Evolutionary conservation across 2,329 filamentous ascomycete genomes (phyloP).

Genomic region (Pseudogymnoascus sp.): DNA sequence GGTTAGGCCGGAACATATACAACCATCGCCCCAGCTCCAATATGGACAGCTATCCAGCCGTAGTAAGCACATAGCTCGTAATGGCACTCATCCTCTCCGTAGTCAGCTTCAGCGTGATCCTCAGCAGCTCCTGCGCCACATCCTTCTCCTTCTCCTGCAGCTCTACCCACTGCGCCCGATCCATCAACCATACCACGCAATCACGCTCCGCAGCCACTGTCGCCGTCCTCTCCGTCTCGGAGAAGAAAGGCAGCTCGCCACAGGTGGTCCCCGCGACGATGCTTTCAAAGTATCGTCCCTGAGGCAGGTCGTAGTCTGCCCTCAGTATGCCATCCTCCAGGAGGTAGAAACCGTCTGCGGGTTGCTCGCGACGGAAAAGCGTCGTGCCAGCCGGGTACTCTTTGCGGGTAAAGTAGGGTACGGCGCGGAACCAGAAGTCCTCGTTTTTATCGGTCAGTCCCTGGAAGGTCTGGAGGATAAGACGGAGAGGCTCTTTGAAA

Average conservation of each 20-base stretch:
- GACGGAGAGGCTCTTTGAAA: conserved; percentile 81
- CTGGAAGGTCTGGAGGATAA: conserved; percentile 94
- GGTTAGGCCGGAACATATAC: too few relatives aligned
- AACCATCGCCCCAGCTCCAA: background rate
- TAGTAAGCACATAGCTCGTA: conserved; percentile 43
- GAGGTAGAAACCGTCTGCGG: conserved; percentile 79
- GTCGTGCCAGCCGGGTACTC: conserved; percentile 63
- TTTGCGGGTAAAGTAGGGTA: conserved; percentile 65
- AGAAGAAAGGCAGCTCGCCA: conserved; percentile 94
- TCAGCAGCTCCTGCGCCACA: conserved; percentile 75
- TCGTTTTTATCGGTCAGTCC: conserved; percentile 79
- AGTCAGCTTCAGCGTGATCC: conserved; percentile 85
- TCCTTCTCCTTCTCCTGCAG: conserved; percentile 68
- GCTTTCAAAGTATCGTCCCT: conserved; percentile 81
- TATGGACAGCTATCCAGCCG: conserved; percentile 28
- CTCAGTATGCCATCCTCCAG: conserved; percentile 83
- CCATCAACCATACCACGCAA: conserved; percentile 76
- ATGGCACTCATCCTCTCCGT: conserved; percentile 82
- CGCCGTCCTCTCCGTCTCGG: conserved; percentile 77
- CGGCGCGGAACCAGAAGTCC: conserved; percentile 87
- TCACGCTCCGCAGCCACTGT: conserved; percentile 74
- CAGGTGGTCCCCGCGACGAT: conserved; percentile 93
- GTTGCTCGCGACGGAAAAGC: conserved; percentile 71
- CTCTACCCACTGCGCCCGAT: conserved; percentile 60
- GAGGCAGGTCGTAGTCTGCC: conserved; percentile 84